Evolutionary conservation across 495 filamentous ascomycete species (phyloP), one percentile per base, ranked within the genome.

Genomic region (Xylaria palmicola): DNA sequence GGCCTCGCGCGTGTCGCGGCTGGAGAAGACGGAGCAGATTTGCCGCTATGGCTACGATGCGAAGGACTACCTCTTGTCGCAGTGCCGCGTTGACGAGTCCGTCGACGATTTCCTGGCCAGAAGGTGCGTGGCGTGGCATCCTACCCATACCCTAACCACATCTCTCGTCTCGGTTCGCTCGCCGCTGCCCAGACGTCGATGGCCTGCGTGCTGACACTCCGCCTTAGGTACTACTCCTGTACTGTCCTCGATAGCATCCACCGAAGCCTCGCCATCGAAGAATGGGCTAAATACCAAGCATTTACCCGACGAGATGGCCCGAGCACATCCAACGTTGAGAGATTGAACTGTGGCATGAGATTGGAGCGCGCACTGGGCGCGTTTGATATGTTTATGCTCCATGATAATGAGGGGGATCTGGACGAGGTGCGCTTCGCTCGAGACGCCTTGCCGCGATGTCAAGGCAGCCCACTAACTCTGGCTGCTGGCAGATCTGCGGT

Each of bases 351-450:
- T 44, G 69, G 69, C n/a, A 72, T 72, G 39, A 69, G 85, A 22
- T 80, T 96, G 39, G 93, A 96, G 69, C 80, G 82, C 45, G 90
- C 88, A 6, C 75, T 97, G 26, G 88, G 85, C 13, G 86, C 87
- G 20, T 96, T 93, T 66, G 94, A 98, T 66, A 82, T 97, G 69
- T 97, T 97, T 68, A 84, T 94, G 36, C 77, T 92, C 10, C 83
- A 86, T 59, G 87, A 86, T 45, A 80, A 82, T 13, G 80, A 85
- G 41, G 86, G 87, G 17, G 90, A 92, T 67, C 69, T 93, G 26
- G 82, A 90, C 48, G 88, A 93, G 72, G 88, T 90, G 74, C 53
- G 79, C 71, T 20, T 36, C 37, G 24, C 19, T 8, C 29, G 43
- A 12, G 22, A 12, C 29, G 4, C 27, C 43, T 12, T 3, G 34